phyloP scores from a whole-genome alignment of 805 yeast genomes.

The Saccharomycopsis javanensis region DNA sequence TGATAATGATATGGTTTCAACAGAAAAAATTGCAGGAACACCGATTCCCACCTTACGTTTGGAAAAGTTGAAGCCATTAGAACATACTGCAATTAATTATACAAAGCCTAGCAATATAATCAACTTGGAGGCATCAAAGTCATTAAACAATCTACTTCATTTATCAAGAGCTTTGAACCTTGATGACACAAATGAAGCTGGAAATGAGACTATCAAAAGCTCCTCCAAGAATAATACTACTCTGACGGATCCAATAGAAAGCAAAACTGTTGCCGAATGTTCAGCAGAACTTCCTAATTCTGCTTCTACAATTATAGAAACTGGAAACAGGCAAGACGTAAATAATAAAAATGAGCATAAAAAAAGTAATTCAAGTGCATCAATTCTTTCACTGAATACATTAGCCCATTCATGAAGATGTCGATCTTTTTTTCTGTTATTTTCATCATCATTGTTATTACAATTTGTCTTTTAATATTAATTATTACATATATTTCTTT shows the following conservation, averaged over 20 bases:
- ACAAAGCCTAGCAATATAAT: neutral
- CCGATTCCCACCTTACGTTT: neutral
- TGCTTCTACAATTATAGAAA: neutral
- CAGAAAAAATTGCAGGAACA: neutral
- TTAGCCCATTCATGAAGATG: neutral
- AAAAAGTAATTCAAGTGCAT: neutral
- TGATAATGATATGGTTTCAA: neutral
- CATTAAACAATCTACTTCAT: conserved; percentile 18
- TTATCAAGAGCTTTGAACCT: conserved; percentile 12
- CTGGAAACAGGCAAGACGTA: neutral
- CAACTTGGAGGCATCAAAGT: conserved; percentile 15
- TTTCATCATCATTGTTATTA: no score
- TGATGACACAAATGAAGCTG: neutral
- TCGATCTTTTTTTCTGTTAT: neutral
- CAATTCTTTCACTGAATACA: neutral
- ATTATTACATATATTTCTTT: neutral
- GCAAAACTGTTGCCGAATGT: neutral
- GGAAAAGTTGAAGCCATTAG: neutral
- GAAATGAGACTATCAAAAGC: neutral
- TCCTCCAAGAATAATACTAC: neutral
- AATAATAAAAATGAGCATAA: neutral
- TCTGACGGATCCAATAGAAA: neutral
- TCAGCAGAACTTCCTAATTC: neutral
- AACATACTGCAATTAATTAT: neutral
- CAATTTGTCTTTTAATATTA: neutral